Conservation (phyloP, 2,329 filamentous ascomycete species). For the Simplicillium sp. region DNA sequence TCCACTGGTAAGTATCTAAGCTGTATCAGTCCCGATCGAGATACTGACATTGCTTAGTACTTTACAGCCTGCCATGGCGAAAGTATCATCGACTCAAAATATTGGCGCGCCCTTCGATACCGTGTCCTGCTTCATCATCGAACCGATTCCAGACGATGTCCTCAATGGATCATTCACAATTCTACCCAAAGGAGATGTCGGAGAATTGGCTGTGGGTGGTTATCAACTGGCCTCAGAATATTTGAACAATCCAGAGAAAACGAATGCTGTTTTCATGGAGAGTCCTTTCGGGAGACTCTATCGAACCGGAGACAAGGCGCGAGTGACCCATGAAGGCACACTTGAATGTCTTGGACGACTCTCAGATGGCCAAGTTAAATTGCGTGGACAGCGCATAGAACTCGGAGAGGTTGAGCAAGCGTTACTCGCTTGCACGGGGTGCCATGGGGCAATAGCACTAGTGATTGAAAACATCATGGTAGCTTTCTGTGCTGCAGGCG, state of each 20-base stretch:
- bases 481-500: constrained; percentile 57
- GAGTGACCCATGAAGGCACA: constrained; percentile 54
- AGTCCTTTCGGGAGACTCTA: constrained; percentile 64
- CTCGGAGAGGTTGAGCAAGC: constrained; percentile 71
- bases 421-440: constrained; percentile 48
- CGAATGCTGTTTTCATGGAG: constrained; percentile 58
- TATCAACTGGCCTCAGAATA: constrained; percentile 73
- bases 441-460: constrained; percentile 56
- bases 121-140: constrained; percentile 66
- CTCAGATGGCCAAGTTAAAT: constrained; percentile 72
- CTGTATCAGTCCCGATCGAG: neutral
- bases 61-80: constrained; percentile 53
- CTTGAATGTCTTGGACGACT: constrained; percentile 82
- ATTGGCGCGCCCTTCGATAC: constrained; percentile 76
- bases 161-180: constrained; percentile 31
- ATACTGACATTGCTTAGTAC: constrained; percentile 40
- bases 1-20: constrained; percentile 56
- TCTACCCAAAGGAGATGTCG: constrained; percentile 56
- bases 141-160: constrained; percentile 26
- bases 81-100: constrained; percentile 48
- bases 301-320: constrained; percentile 76
- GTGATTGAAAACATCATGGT: constrained; percentile 63
- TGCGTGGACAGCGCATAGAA: constrained; percentile 75
- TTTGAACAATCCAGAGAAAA: constrained; percentile 72
- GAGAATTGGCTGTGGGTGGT: constrained; percentile 76